Evolutionary conservation across 768 basidiomycete species (phyloP), one percentile per base, ranked within the genome.

Genomic region (Hypholoma fasciculare): DNA sequence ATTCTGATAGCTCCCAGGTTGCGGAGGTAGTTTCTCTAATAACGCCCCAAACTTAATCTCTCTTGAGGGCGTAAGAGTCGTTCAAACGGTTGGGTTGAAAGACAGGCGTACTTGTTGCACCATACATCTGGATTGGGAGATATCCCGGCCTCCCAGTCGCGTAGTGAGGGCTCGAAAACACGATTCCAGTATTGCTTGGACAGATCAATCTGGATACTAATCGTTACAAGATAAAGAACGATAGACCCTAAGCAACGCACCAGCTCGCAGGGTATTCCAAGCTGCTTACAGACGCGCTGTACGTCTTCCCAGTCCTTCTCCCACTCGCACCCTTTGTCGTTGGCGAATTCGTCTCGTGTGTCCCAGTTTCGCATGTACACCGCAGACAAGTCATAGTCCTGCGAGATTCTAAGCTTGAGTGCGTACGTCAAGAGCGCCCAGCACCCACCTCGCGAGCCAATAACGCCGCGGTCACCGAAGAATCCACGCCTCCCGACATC

Each of bases 281-380:
- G 80, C 63, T 82, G 76, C 51, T 74, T 81, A 67, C 94, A 94
- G 12, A 97, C 91, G 16, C 77, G 75, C 65, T 88, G 88, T 1
- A 97, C 96, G 69, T 96, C 94, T 59, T 89, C 84, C 90, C 91
- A 97, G 65, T 98, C 96, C 58, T 86, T 89, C 73, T 98, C 89
- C 96, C 96, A 98, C 70, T 95, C 92, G 64, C 96, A 98, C 3
- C 91, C 90, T n/a, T 77, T 79, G 66, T 90, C 90, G 0, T 86
- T 82, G 16, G 84, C 88, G 23, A 79, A 84, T 72, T 95, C 93
- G 66, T 94, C 91, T 40, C 88, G 80, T 2, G 88, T 89, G 64
- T 94, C 91, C 96, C 96, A 98, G 59, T 98, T 98, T 19, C 93
- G 84, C 96, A 98, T 98, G 71, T 89, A 98, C 1, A 97, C 82